Evolutionary conservation across 768 basidiomycete species (phyloP), one percentile per base, ranked within the genome.

Genomic region (Trametopsis cervina): DNA sequence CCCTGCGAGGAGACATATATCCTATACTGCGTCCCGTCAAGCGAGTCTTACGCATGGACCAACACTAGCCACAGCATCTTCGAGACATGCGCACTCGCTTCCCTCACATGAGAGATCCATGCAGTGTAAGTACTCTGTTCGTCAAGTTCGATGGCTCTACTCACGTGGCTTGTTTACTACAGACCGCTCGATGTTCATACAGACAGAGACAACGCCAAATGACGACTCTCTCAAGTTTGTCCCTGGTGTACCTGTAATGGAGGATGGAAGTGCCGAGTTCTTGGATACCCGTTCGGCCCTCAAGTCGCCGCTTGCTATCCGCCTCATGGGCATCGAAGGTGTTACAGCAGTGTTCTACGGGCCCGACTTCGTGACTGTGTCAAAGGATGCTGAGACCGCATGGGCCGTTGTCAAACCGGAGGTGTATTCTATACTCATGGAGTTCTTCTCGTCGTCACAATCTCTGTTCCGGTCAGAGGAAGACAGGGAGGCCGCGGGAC

Each of bases 151-250:
- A 13, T 21, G 23, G 12, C 11, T 5, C 18, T 33, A n/a, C 13
- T 15, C 15, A 3, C 21, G 41, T 33, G 11, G 15, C n/a, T 44
- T 24, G n/a, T 21, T 12, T 4, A 23, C 22, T n/a, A n/a, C 51
- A 90, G 88, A 69, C 26, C 81, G 93, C 20, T 85, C 86, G 46
- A 95, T 97, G 94, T 98, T 98, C 71, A 96, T 98, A 49, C 96
- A 99, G 68, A 98, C 95, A 4, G 94, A 97, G 69, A 81, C 83
- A 9, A 99, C 96, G 0, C 96, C 96, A 0, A 99, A 99, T 64
- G 89, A 91, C 25, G 92, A 97, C 63, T 95, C 94, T 1, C 78
- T 99, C 44, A 98, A 99, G 66, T 99, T 99, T 69, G 92, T 99
- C 50, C 96, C 95, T 1, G 96, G 96, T 0, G 75, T 83, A 20